Evolutionary conservation across 805 yeast species (phyloP), one percentile per base, ranked within the genome.

Genomic region (Schwanniomyces yamadae): DNA sequence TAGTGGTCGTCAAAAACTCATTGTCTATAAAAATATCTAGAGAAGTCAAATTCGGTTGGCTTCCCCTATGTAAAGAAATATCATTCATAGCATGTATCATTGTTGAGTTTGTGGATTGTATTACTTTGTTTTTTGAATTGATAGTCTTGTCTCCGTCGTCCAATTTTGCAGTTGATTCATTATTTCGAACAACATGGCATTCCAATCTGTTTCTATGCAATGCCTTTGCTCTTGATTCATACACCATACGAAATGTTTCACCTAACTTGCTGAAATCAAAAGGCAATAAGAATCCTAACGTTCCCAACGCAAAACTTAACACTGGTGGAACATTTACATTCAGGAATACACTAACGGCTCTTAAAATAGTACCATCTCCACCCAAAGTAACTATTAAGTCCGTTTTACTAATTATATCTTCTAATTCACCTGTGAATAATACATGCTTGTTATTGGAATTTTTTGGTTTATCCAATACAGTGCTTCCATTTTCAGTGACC

Each of bases 291-390:
- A 90, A 90, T 6, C 98, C 98, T 26, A 90, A 60, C 0, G 97
- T 89, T 0, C 98, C 98, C 63, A 90, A 63, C 0, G 96, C 86
- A 54, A 87, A 89, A 18, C 95, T 80, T 33, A 90, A 61, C 0
- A 90, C 86, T 0, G 98, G 98, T 1, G 98, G 98, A 3, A 87
- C 93, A 32, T 76, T 69, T 7, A 70, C 70, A 51, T 79, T 77
- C 36, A 82, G 78, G 54, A 90, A 90, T 49, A 79, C 66, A 4
- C 93, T 79, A 0, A 88, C 91, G 0, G 91, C 95, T 36, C 90
- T 75, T 28, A 90, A 59, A 37, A 88, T 87, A 0, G 97, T 90
- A 4, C 98, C 98, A 59, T 90, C 98, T 13, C 98, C 98, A n/a
- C 98, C 98, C 25, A 90, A 60, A 0, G 96, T 84, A 6, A 90